Conservation (phyloP, 116 monocot species). For the Zostera marina region DNA sequence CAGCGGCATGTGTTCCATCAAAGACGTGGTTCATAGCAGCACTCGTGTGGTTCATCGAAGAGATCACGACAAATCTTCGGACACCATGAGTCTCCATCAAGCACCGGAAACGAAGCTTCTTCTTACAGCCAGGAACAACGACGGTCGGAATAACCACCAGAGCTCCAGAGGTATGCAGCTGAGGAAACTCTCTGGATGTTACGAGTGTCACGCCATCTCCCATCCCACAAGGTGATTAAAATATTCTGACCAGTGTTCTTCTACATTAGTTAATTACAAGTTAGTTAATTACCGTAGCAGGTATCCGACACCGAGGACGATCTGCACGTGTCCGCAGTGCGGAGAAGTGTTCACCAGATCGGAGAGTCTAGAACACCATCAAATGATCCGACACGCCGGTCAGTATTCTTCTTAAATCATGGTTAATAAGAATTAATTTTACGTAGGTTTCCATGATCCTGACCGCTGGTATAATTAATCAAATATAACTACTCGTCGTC, state of each 20-base stretch:
- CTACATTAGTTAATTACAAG: too few species aligned
- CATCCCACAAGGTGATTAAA: slow-evolving; percentile 6
- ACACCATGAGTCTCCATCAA: slow-evolving; percentile 1
- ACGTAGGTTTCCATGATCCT: too few species aligned
- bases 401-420: not conserved
- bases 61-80: slow-evolving; percentile 6
- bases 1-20: slow-evolving; percentile 45
- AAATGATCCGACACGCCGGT: slow-evolving; percentile 27
- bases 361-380: slow-evolving; percentile 35
- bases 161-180: slow-evolving; percentile 28
- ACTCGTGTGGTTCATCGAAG: slow-evolving; percentile 29
- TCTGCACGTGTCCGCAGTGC: slow-evolving; percentile 46
- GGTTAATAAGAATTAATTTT: too few species aligned
- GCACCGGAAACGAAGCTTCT: slow-evolving; percentile 7
- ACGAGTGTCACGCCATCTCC: slow-evolving; percentile 78
- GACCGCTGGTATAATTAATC: not conserved
- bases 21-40: slow-evolving; percentile 37
- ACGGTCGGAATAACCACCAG: not conserved
- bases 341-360: slow-evolving; percentile 33
- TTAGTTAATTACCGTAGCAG: slow-evolving; percentile 7
- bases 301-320: slow-evolving; percentile 54
- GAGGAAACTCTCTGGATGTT: slow-evolving; percentile 66
- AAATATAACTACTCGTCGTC: not conserved
- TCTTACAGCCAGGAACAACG: not conserved
- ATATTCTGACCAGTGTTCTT: too few species aligned